Evolutionary conservation across 1,284 basidiomycete species (phyloP), one percentile per base, ranked within the genome.

Genomic region (Heliocybe sulcata): DNA sequence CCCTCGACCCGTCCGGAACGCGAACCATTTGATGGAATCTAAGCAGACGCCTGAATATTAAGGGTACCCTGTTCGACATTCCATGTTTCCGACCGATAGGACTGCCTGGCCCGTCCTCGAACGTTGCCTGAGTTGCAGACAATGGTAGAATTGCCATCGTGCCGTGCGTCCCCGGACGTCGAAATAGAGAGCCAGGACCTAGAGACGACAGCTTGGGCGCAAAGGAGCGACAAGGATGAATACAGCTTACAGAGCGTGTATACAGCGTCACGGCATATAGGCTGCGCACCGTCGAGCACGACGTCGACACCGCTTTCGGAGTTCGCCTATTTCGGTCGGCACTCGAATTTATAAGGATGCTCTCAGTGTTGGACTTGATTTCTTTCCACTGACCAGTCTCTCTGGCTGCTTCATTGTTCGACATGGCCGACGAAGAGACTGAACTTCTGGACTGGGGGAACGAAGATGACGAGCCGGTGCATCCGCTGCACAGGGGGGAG

Each of bases 21-120:
- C 80, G 50, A 60, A 89, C 92, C 92, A 94, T 94, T 67, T 92
- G 87, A 56, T 90, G 87, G 63, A 93, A 88, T 58, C 89, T 81
- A 61, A 86, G 81, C 57, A 94, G 67, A 47, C 92, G 75, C 61
- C 83, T 77, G 65, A 94, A 87, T 62, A 93, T 87, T 49, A 90
- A 75, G 23, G 91, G 91, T 42, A 93, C 71, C n/a, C 85, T 80
- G 53, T 77, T 77, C 2, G 75, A 66, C 59, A 71, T 58, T 20
- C 12, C 50, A 63, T 56, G 66, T 62, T 61, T 71, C 70, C 52
- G 65, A 58, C 45, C 71, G 60, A 57, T 67, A 59, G 55, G 62
- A 57, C 60, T 67, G 66, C 60, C 72, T 69, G 63, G 75, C 73
- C 51, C 42, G 55, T 55, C 65, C 64, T 53, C 65, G 63, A 49